Evolutionary conservation across 2,329 filamentous ascomycete species (phyloP), one percentile per base, ranked within the genome.

Genomic region (Xylogone sp.): DNA sequence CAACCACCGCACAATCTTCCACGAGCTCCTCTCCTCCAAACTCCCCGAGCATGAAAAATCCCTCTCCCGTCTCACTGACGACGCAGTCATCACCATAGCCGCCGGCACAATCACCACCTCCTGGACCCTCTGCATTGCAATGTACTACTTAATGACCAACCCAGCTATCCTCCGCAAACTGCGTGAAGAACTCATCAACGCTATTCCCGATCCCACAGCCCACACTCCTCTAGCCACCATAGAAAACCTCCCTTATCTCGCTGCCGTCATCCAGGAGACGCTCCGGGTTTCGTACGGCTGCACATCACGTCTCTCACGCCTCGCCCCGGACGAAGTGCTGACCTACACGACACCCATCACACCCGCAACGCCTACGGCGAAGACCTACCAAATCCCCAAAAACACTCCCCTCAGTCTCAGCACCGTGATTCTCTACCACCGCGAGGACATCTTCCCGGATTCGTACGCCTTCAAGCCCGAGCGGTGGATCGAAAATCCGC

Each of bases 401-500:
- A 65, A 68, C 3, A 71, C 68, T 3, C 66, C 67, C 2, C 65
- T 75, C 2, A 64, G 68, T 21, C 70, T 72, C 61, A 71, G 69
- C 0, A 60, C 65, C 3, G 27, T 34, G 16, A 31, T 31, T 47
- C 19, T 42, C 19, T 21, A 42, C 19, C n/a, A 18, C 20, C 16
- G 24, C n/a, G 46, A 48, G 22, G 21, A 21, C 7, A 42, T 48
- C 9, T 48, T 48, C 24, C 46, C 27, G 20, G 20, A 48, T 16
- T 18, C 46, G 9, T 10, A 7, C 8, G n/a, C 3, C 9, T 48
- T 21, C 39, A 31, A 24, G 7, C 46, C 46, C 12, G 46, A 48
- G 27, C 46, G 46, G 3, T 48, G 46, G 46, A 2, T 48, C n/a
- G 46, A 42, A 2, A 49, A 43, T 18, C 34, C 19, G 3, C 42